phyloP scores from a whole-genome alignment of 768 basidiomycete species.

The Tephrocybe sp. region DNA sequence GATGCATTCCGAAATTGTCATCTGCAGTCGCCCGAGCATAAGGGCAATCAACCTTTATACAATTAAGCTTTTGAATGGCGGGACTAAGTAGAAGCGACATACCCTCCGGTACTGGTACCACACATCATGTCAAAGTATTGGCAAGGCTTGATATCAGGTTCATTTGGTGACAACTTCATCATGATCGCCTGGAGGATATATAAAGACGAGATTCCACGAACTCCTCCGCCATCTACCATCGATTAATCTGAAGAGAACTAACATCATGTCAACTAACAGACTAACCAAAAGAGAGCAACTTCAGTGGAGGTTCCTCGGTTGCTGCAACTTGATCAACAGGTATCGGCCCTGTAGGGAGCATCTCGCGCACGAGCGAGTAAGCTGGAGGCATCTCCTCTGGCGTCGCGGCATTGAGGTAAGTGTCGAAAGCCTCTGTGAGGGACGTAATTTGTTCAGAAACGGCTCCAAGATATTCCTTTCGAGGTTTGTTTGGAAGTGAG shows the following conservation, averaged over 20 bases:
- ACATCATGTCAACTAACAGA: not conserved
- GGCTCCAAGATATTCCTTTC: slow-evolving; percentile 8
- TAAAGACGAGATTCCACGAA: slow-evolving; percentile 30
- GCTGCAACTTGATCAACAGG: slow-evolving; percentile 22
- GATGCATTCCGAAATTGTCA: slow-evolving; percentile 32
- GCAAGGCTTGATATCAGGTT: slow-evolving; percentile 23
- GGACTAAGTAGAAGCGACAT: not conserved
- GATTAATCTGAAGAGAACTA: not conserved
- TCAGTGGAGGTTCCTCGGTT: slow-evolving; percentile 20
- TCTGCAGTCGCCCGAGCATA: slow-evolving; percentile 35
- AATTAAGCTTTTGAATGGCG: not conserved
- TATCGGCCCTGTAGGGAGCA: slow-evolving; percentile 21
- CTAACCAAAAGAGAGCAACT: slow-evolving; percentile 27
- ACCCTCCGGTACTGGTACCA: slow-evolving; percentile 34
- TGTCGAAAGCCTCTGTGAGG: slow-evolving; percentile 18
- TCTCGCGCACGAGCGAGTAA: slow-evolving; percentile 22
- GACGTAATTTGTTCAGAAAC: slow-evolving; percentile 11
- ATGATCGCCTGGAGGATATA: slow-evolving; percentile 28
- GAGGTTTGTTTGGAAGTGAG: slow-evolving; percentile 7
- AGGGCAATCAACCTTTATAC: slow-evolving; percentile 26
- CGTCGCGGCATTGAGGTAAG: slow-evolving; percentile 20
- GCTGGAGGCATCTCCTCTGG: slow-evolving; percentile 17
- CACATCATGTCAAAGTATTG: slow-evolving; percentile 34
- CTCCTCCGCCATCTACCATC: slow-evolving; percentile 30
- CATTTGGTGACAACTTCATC: slow-evolving; percentile 19